phyloP scores from a whole-genome alignment of 257 asterid genomes.

The Solanum ahanhuiri region DNA sequence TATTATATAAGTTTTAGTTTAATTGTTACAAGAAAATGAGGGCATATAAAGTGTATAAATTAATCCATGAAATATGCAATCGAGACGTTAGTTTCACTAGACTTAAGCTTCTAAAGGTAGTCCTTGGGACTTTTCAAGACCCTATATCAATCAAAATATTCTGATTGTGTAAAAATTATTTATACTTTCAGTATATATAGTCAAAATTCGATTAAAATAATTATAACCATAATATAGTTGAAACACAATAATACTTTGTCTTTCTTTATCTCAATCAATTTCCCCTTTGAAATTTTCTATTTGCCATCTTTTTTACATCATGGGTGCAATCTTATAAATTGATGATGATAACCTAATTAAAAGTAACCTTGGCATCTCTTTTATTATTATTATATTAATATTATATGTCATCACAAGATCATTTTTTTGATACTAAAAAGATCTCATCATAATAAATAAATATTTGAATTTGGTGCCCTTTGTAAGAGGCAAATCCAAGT shows the following conservation, averaged over 20 bases:
- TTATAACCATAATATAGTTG: neutral
- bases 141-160: neutral
- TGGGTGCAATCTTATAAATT: neutral
- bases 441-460: neutral
- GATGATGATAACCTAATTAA: neutral
- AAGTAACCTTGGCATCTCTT: neutral
- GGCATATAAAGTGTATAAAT: neutral
- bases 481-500: slow-evolving; percentile 29
- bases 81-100: neutral
- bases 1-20: neutral
- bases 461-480: slow-evolving; percentile 17
- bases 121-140: neutral
- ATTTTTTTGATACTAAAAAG: neutral
- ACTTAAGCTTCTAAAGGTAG: neutral
- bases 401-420: neutral
- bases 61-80: neutral
- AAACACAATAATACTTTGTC: neutral
- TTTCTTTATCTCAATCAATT: neutral
- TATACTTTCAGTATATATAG: neutral
- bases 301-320: neutral
- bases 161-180: neutral
- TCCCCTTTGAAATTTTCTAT: neutral
- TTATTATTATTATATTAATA: neutral
- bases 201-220: neutral
- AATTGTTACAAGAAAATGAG: neutral